A percentile compares a stretch with the other conserved stretches of the same genome.
Evolutionary conservation across 164 flowering plant species (phyloP).

Genomic region (Buxus sempervirens): DNA sequence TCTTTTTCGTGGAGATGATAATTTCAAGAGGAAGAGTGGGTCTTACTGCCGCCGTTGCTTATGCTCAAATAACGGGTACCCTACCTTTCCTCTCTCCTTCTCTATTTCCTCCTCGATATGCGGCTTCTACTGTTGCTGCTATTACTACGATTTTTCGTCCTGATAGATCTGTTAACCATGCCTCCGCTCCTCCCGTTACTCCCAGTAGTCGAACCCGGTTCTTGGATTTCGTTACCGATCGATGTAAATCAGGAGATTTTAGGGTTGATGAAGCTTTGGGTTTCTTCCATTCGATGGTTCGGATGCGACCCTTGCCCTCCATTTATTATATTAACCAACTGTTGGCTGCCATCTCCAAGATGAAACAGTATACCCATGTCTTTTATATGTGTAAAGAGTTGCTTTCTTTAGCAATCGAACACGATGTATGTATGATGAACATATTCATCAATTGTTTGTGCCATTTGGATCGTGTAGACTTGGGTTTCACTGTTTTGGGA

Average conservation of each 20-base stretch:
- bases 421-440: not conserved
- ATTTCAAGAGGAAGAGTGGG: no score
- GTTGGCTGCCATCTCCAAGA: slow-evolving; percentile 2
- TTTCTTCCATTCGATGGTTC: slow-evolving; percentile 5
- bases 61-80: no score
- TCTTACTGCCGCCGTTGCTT: no score
- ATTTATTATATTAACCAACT: not conserved
- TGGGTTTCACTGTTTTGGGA: slow-evolving; percentile 8
- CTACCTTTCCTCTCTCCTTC: no score
- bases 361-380: slow-evolving; percentile 5
- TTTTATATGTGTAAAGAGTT: slow-evolving; percentile 7
- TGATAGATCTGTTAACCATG: no score
- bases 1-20: no score
- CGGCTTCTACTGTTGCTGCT: no score
- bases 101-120: no score
- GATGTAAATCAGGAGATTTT: not conserved
- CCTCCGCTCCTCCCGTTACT: no score
- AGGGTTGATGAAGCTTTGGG: not conserved
- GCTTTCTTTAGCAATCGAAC: not conserved
- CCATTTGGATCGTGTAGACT: not conserved
- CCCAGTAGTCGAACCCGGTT: no score
- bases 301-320: not conserved
- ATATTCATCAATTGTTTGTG: slow-evolving; percentile 15
- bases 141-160: no score
- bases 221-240: slow-evolving; percentile 28